Conservation (phyloP, 1,284 basidiomycete genomes). For the Boletellus deceptivus region DNA sequence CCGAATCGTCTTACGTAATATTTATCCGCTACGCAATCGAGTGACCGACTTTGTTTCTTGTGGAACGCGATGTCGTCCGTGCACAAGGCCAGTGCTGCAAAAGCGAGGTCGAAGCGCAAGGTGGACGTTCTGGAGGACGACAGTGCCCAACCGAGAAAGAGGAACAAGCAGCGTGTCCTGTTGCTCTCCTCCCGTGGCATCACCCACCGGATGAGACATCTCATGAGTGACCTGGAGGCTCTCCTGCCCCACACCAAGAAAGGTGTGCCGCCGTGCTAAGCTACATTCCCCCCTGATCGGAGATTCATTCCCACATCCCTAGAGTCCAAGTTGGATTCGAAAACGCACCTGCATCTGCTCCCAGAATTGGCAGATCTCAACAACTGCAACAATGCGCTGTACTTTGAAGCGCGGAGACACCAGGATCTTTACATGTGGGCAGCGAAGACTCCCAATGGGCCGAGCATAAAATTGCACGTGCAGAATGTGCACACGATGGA, state of each 20-base stretch:
- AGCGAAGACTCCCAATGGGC: conserved; percentile 95
- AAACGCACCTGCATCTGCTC: conserved; percentile 90
- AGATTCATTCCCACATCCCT: conserved; percentile 7
- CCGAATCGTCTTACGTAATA: conserved; percentile 20
- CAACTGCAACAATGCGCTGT: conserved; percentile 97
- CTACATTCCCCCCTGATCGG: not conserved
- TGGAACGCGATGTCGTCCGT: conserved; percentile 57
- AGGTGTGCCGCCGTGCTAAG: conserved; percentile 51
- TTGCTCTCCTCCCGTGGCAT: conserved; percentile 93
- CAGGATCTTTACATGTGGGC: conserved; percentile 98
- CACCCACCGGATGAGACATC: conserved; percentile 94
- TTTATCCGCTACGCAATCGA: not conserved
- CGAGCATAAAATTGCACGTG: conserved; percentile 95
- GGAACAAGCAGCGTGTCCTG: conserved; percentile 86
- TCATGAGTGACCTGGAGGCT: conserved; percentile 93
- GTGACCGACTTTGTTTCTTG: not conserved
- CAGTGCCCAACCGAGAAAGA: conserved; percentile 50
- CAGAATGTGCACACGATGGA: conserved; percentile 99
- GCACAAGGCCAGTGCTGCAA: conserved; percentile 57
- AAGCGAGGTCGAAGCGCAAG: conserved; percentile 59
- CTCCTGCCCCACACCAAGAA: conserved; percentile 97
- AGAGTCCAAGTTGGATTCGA: conserved; percentile 98
- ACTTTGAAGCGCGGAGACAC: conserved; percentile 95
- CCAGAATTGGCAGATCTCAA: conserved; percentile 98
- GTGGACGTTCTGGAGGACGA: conserved; percentile 58